A percentile compares a stretch with the other conserved stretches of the same genome.
Conservation (phyloP, 805 yeast species). For the Jamesozyma spencerorum region DNA sequence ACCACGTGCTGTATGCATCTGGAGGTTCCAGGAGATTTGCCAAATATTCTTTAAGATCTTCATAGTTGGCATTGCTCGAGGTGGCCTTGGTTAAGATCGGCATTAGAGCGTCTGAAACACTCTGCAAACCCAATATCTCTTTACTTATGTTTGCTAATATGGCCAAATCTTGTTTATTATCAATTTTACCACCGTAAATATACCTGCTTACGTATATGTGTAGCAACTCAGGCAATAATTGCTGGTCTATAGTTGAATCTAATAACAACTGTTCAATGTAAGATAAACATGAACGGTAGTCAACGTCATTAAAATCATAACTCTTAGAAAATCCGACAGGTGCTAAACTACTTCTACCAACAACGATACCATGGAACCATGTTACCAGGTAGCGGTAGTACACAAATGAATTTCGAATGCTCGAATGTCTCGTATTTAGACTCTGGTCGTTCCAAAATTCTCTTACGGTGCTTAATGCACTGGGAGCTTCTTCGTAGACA, state of each 20-base stretch:
- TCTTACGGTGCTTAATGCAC: slow-evolving; percentile 26
- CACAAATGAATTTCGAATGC: slow-evolving; percentile 6
- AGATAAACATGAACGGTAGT: slow-evolving; percentile 42
- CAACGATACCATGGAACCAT: slow-evolving; percentile 63
- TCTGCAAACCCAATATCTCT: slow-evolving; percentile 4
- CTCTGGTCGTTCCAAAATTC: slow-evolving; percentile 27
- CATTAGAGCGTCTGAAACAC: too few relatives aligned
- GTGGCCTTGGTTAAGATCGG: too few relatives aligned
- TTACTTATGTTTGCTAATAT: slow-evolving; percentile 11
- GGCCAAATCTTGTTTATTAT: slow-evolving; percentile 33
- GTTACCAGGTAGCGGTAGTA: slow-evolving; percentile 46
- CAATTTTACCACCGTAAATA: slow-evolving; percentile 42
- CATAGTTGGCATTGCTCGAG: background rate
- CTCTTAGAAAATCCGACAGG: slow-evolving; percentile 53
- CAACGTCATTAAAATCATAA: slow-evolving; percentile 71
- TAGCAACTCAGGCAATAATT: background rate
- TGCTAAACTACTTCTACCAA: slow-evolving; percentile 47
- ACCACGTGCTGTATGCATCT: slow-evolving; percentile 9
- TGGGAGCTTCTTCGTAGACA: slow-evolving; percentile 54
- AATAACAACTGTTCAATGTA: slow-evolving; percentile 31
- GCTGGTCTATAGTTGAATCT: background rate
- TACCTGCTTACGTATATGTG: slow-evolving; percentile 9
- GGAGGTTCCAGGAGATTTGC: slow-evolving; percentile 5
- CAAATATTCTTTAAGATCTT: background rate
- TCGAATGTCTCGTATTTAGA: slow-evolving; percentile 27